These are phyloP conservation scores for Corchorus olitorius DNA, from an alignment of 345 rosid species.

Conservation along the genomic window DNA sequence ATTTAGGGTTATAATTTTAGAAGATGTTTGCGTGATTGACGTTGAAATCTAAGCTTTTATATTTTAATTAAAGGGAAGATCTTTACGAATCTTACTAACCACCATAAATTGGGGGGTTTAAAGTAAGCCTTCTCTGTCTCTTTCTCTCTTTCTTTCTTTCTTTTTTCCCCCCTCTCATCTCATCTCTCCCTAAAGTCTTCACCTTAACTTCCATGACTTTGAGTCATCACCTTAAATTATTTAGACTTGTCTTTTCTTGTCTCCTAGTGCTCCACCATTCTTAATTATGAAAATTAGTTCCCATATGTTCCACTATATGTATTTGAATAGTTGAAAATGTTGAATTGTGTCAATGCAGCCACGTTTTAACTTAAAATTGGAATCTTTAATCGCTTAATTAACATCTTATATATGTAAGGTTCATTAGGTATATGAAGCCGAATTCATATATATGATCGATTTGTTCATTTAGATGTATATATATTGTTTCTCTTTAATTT, in stretches of 20 bases:
- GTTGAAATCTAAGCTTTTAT: slow-evolving; percentile 44
- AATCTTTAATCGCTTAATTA: no score
- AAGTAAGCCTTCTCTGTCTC: not conserved
- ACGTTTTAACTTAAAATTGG: no score
- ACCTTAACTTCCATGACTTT: slow-evolving; percentile 16
- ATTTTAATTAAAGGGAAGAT: slow-evolving; percentile 45
- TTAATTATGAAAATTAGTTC: not conserved
- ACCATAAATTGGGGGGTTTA: slow-evolving; percentile 44
- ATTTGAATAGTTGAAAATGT: no score
- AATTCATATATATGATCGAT: no score
- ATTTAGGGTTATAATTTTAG: slow-evolving; percentile 25
- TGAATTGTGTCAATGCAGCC: no score
- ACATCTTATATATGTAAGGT: no score
- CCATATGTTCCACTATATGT: no score
- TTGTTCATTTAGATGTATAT: no score
- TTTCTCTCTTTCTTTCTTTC: not conserved
- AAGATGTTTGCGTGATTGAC: slow-evolving; percentile 78
- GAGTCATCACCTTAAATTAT: slow-evolving; percentile 13
- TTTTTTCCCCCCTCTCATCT: not conserved
- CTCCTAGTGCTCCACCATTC: not conserved
- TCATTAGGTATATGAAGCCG: no score
- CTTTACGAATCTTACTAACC: slow-evolving; percentile 72
- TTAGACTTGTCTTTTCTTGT: slow-evolving; percentile 4
- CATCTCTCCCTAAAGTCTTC: not conserved
- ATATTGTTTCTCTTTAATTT: no score